phyloP scores from a whole-genome alignment of 805 yeast species.

The Saccharomycopsis amapae region DNA sequence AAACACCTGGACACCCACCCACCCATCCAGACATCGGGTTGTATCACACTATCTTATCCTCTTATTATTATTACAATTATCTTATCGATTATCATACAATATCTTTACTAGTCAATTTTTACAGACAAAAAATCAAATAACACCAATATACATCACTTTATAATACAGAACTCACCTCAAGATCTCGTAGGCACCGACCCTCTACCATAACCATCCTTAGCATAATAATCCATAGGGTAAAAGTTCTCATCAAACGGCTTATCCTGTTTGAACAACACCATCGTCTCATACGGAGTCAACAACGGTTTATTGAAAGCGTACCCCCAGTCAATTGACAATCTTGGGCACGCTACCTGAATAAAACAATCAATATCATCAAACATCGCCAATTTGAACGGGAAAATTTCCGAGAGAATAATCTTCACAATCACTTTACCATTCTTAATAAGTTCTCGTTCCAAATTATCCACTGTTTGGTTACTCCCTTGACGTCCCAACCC shows the following conservation, averaged over 20 bases:
- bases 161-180: too few relatives aligned
- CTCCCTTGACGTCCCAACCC: slow-evolving; percentile 96
- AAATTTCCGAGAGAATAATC: slow-evolving; percentile 84
- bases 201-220: slow-evolving; percentile 84
- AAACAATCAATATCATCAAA: slow-evolving; percentile 92
- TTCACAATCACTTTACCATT: slow-evolving; percentile 67
- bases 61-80: too few relatives aligned
- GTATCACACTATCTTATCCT: too few relatives aligned
- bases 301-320: slow-evolving; percentile 91
- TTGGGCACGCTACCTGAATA: slow-evolving; percentile 96
- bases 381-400: slow-evolving; percentile 86
- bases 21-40: too few relatives aligned
- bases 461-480: slow-evolving; percentile 59
- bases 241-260: slow-evolving; percentile 51
- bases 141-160: too few relatives aligned
- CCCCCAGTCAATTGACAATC: slow-evolving; percentile 97
- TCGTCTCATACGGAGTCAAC: slow-evolving; percentile 92
- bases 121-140: too few relatives aligned
- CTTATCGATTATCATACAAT: too few relatives aligned
- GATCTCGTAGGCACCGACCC: slow-evolving; percentile 35
- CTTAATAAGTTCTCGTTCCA: slow-evolving; percentile 46
- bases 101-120: too few relatives aligned
- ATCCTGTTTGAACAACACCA: slow-evolving; percentile 78
- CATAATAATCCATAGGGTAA: slow-evolving; percentile 96
- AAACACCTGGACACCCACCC: too few relatives aligned